A percentile compares a stretch with the other conserved stretches of the same genome.
Conservation (phyloP, 1,284 basidiomycete species). For the Cryptococcus sp. region DNA sequence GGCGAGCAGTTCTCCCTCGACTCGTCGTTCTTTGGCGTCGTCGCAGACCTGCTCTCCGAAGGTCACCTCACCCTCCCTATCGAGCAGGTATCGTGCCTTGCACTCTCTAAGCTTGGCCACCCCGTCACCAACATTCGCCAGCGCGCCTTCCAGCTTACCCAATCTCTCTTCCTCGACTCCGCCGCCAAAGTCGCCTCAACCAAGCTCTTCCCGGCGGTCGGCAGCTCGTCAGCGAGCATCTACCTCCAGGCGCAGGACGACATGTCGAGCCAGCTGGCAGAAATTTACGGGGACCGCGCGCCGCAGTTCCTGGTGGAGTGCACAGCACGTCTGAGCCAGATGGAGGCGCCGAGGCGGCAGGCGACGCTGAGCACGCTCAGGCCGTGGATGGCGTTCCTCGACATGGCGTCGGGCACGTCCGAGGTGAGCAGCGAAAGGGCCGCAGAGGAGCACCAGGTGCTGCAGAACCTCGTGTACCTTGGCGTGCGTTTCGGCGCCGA, state of each 20-base stretch:
- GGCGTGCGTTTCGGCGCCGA: constrained; percentile 73
- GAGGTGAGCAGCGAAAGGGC: constrained; percentile 31
- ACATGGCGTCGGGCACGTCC: constrained; percentile 50
- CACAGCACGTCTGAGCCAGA: constrained; percentile 66
- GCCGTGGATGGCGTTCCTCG: constrained; percentile 72
- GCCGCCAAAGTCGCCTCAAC: constrained; percentile 51
- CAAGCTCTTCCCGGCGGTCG: constrained; percentile 70
- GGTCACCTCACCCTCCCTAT: constrained; percentile 55
- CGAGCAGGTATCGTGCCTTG: constrained; percentile 73
- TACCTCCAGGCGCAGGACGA: constrained; percentile 77
- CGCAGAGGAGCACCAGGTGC: constrained; percentile 60
- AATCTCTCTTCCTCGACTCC: constrained; percentile 60
- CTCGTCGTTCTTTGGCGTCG: constrained; percentile 69
- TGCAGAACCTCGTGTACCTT: constrained; percentile 81
- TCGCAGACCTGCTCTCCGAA: constrained; percentile 60
- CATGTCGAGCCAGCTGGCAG: constrained; percentile 72
- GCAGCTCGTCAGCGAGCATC: constrained; percentile 68
- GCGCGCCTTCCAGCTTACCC: constrained; percentile 76
- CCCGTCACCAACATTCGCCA: constrained; percentile 64
- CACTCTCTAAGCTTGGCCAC: constrained; percentile 81
- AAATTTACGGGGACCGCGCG: constrained; percentile 71
- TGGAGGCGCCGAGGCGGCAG: constrained; percentile 57
- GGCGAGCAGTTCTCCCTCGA: constrained; percentile 50
- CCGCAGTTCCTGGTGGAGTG: constrained; percentile 69
- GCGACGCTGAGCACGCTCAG: constrained; percentile 68